Evolutionary conservation across 148 eudicot species (phyloP).

Genomic region (Vaccinium vitisidaea): DNA sequence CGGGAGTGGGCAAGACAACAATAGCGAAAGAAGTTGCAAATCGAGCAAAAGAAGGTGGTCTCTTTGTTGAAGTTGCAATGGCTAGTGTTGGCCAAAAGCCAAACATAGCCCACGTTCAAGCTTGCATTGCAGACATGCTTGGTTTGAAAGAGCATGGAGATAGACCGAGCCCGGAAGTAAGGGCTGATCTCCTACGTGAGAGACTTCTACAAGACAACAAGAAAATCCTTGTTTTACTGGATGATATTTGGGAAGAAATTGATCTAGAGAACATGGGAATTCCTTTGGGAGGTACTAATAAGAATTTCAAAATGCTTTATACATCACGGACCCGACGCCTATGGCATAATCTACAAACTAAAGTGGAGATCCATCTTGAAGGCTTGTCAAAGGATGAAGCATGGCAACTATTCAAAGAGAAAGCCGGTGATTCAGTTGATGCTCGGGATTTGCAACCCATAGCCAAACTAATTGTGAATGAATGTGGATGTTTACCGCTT

Average conservation of each 20-base stretch:
- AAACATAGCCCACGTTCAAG: neutral
- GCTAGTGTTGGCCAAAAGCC: neutral
- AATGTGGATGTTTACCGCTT: constrained; percentile 46
- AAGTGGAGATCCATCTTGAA: constrained; percentile 13
- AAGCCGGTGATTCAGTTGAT: constrained; percentile 24
- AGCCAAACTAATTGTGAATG: constrained; percentile 33
- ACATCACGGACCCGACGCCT: constrained; percentile 28
- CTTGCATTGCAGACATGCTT: neutral
- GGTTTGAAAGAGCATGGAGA: neutral
- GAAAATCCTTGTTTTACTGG: constrained; percentile 33
- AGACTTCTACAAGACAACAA: constrained; percentile 26
- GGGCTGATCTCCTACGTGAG: constrained; percentile 29
- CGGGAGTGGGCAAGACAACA: neutral
- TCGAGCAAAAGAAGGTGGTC: neutral
- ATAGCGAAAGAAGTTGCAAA: neutral
- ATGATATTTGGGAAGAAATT: constrained; percentile 40
- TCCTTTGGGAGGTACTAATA: constrained; percentile 21
- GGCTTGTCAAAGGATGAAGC: constrained; percentile 29
- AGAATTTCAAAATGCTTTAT: constrained; percentile 27
- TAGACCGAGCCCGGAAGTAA: neutral
- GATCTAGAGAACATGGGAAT: constrained; percentile 34
- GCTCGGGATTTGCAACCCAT: constrained; percentile 19
- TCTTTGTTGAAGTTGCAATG: neutral
- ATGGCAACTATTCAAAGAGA: constrained; percentile 38
- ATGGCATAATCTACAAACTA: constrained; percentile 23